phyloP scores from a whole-genome alignment of 352 stramenopile species.

The Pythium oligandrum region DNA sequence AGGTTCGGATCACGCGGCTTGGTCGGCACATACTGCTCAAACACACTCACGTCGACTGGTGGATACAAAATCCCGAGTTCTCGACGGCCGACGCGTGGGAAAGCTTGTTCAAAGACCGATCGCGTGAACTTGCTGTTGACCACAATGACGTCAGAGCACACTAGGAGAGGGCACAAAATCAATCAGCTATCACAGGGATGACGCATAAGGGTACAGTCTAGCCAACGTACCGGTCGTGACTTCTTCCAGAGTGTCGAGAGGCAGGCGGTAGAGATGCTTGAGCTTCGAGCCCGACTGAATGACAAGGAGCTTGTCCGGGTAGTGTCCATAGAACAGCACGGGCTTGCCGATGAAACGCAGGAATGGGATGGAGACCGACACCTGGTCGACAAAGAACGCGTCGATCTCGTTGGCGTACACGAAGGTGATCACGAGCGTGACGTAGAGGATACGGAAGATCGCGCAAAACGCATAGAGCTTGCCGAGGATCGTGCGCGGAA shows the following conservation, averaged over 20 bases:
- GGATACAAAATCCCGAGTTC: conserved; percentile 93
- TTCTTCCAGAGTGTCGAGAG: conserved; percentile 94
- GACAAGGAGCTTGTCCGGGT: conserved; percentile 96
- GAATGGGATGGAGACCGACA: conserved; percentile 76
- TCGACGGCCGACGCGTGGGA: conserved; percentile 55
- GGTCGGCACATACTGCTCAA: conserved; percentile 33
- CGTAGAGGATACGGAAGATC: conserved; percentile 91
- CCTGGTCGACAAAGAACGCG: conserved; percentile 79
- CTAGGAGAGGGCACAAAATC: conserved; percentile 1
- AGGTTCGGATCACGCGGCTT: conserved; percentile 35
- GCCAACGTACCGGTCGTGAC: conserved; percentile 33
- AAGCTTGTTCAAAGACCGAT: conserved; percentile 86
- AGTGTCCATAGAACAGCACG: conserved; percentile 99
- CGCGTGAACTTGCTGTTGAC: conserved; percentile 97
- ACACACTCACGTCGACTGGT: conserved; percentile 84
- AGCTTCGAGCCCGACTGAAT: conserved; percentile 49
- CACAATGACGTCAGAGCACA: conserved; percentile 90
- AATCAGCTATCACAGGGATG: too few relatives aligned
- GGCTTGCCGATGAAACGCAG: conserved; percentile 64
- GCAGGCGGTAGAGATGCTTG: conserved; percentile 86
- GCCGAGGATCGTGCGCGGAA: conserved; percentile 88
- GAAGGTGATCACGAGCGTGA: conserved; percentile 65
- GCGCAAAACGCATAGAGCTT: conserved; percentile 92
- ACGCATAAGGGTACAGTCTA: too few relatives aligned
- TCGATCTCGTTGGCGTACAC: conserved; percentile 46